Evolutionary conservation across 75 land plant species (phyloP).

Genomic region (Picea sitchensis): DNA sequence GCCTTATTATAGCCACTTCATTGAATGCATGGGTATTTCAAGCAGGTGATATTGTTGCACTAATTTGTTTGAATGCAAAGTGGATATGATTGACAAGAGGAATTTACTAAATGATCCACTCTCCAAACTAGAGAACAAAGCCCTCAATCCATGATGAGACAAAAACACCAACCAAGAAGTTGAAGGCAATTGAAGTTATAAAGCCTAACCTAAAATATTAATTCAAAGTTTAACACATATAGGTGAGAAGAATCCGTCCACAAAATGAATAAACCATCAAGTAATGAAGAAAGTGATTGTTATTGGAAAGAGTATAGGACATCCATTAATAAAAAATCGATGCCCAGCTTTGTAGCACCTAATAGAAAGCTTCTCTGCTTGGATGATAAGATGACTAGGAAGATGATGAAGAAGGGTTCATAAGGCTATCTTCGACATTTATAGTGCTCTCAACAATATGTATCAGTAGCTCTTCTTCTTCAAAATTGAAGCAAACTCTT

Average conservation of each 20-base stretch:
- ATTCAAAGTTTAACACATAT: conserved; percentile 64
- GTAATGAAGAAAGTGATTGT: conserved; percentile 76
- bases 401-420: too few relatives aligned
- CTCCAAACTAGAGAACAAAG: too few relatives aligned
- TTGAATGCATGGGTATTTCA: conserved; percentile 53
- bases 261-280: conserved; percentile 70
- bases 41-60: conserved; percentile 66
- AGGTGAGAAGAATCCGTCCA: conserved; percentile 83
- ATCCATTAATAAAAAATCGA: conserved; percentile 85
- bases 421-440: too few relatives aligned
- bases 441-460: too few relatives aligned
- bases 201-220: conserved; percentile 73
- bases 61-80: conserved; percentile 64
- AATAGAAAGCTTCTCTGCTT: conserved; percentile 50
- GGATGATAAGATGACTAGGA: too few relatives aligned
- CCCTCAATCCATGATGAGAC: too few relatives aligned
- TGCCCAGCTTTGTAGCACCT: conserved; percentile 76
- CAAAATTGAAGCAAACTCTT: too few relatives aligned
- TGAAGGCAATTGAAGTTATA: conserved; percentile 25
- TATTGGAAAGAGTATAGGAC: conserved; percentile 74
- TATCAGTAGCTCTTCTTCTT: too few relatives aligned
- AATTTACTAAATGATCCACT: conserved; percentile 39
- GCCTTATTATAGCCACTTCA: conserved; percentile 55
- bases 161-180: too few relatives aligned
- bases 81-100: conserved; percentile 62